These are phyloP conservation scores for Knoxia roxburghii DNA, from an alignment of 257 asterid genomes.

Conservation along the genomic window DNA sequence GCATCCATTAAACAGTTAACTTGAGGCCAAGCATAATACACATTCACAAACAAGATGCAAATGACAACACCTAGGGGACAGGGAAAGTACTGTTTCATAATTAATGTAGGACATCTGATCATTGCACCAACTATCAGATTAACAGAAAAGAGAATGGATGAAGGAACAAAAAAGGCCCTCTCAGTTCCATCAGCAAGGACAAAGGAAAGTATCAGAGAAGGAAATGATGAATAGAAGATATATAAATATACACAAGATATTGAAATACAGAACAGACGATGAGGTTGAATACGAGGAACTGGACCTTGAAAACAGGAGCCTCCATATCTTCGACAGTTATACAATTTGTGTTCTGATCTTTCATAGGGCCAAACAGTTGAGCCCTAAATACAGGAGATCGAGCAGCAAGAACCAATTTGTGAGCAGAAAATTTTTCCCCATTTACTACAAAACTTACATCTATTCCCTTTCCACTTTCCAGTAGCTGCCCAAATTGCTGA, in stretches of 20 bases:
- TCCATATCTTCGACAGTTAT: conserved; percentile 78
- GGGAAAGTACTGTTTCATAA: neutral
- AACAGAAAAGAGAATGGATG: too few relatives aligned
- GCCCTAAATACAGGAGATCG: conserved; percentile 95
- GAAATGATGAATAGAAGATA: neutral
- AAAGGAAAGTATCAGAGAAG: too few relatives aligned
- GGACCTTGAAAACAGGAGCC: conserved; percentile 85
- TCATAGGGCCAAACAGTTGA: conserved; percentile 94
- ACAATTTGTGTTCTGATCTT: conserved; percentile 61
- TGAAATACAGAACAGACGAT: neutral
- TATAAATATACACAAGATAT: neutral
- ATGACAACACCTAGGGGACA: too few relatives aligned
- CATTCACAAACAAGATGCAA: neutral
- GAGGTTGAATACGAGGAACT: neutral
- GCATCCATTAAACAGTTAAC: neutral
- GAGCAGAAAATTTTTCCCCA: conserved; percentile 72
- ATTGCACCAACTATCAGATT: neutral
- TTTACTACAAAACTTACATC: conserved; percentile 67
- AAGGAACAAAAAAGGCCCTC: neutral
- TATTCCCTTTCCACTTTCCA: conserved; percentile 68
- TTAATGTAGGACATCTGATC: neutral
- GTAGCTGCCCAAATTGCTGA: conserved; percentile 72
- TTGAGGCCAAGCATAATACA: neutral
- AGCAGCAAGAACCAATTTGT: conserved; percentile 91
- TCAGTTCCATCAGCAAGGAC: neutral